phyloP scores from a whole-genome alignment of 2,329 filamentous ascomycete species.

The Nemania sp. region DNA sequence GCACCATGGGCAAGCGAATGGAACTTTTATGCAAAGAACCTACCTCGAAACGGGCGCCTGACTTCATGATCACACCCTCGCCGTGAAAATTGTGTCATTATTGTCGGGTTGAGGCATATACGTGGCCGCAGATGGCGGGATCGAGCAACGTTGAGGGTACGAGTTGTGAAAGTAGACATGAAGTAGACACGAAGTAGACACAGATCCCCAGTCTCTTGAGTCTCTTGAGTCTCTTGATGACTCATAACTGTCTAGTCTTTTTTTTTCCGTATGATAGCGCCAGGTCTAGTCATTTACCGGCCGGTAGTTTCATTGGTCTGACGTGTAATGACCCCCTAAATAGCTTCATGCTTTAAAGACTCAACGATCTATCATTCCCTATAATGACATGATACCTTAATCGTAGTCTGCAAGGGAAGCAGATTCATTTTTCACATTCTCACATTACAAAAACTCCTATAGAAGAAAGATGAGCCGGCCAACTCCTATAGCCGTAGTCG shows the following conservation, averaged over 20 bases:
- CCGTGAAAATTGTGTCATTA: neutral
- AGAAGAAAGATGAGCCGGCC: slow-evolving; percentile 1
- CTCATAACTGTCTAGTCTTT: neutral
- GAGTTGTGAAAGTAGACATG: neutral
- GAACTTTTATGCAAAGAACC: neutral
- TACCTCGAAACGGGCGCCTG: neutral
- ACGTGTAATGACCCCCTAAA: neutral
- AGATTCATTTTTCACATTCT: neutral
- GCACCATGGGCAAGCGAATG: neutral
- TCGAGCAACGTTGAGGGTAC: neutral
- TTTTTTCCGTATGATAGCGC: neutral
- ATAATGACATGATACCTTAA: neutral
- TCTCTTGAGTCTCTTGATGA: neutral
- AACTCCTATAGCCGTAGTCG: slow-evolving; percentile 23
- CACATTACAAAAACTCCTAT: neutral
- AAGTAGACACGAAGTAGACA: neutral
- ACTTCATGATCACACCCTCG: neutral
- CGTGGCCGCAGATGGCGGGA: neutral
- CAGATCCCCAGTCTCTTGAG: neutral
- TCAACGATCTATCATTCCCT: neutral
- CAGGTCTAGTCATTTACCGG: neutral
- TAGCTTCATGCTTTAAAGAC: neutral
- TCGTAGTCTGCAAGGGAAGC: neutral
- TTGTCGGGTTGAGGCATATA: neutral
- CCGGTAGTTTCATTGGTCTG: neutral